Evolutionary conservation across 148 eudicot species (phyloP), one percentile per base, ranked within the genome.

Genomic region (Oxyria digyna): DNA sequence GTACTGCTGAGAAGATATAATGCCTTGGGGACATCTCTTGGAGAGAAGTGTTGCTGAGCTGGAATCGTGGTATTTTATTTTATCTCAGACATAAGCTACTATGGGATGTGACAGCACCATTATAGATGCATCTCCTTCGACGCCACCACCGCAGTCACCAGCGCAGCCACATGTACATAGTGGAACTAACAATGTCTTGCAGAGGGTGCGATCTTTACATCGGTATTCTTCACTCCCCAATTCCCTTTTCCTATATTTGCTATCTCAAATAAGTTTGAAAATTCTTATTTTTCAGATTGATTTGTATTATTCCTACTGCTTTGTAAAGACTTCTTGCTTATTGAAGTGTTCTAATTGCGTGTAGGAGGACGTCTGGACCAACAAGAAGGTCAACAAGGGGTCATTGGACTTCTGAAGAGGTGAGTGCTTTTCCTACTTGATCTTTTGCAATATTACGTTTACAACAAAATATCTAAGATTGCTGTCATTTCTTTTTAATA

Each of bases 341-440:
- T 54, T 54, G 24, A 6, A 14, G 31, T 70, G 3, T 35, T 42
- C 45, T 38, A 54, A 45, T 71, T 32, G 65, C 71, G 75, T 68
- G 23, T 76, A 94, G 99, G 91, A 88, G 99, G 74, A 88, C 96
- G 24, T 85, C 82, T 76, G 99, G 99, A 72, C 99, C 99, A 66
- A 88, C 97, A 64, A 87, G 99, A 83, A 90, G 97, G 67, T 94
- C 97, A 31, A 86, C 99, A 31, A 90, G 89, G 77, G 99, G 99
- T 45, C 97, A 94, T 67, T 94, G 99, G 99, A 90, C 97, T 73
- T 70, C 85, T 29, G 96, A 94, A 71, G 99, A 94, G 97, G 99
- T 85, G 74, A 69, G 41, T 63, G 37, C 20, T 27, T 59, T 23
- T 21, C 62, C 62, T 21, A 24, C 62, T 24, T 54, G 62, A 54